These are phyloP conservation scores for Dichotomocladium elegans DNA, from an alignment of 371 early-diverging fungal genomes.

Conservation along the genomic window DNA sequence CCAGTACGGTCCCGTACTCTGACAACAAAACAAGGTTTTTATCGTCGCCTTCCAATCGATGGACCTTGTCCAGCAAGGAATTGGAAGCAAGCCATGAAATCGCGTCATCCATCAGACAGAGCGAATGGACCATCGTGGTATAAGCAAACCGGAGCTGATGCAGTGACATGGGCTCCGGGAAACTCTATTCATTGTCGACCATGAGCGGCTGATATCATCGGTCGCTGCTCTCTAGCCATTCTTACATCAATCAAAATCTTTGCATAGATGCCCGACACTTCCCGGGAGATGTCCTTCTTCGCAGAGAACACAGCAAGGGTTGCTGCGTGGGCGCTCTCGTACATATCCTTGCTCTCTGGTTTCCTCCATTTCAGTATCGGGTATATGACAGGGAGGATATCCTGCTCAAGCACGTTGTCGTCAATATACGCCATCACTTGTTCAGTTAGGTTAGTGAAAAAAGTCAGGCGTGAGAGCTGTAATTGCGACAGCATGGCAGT, in stretches of 20 bases:
- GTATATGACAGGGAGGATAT: conserved; percentile 55
- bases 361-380: conserved; percentile 49
- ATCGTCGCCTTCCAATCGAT: conserved; percentile 10
- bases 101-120: conserved; percentile 59
- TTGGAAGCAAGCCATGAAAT: conserved; percentile 57
- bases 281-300: conserved; percentile 43
- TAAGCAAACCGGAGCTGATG: conserved; percentile 60
- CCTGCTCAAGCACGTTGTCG: conserved; percentile 39
- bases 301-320: conserved; percentile 50
- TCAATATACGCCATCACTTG: conserved; percentile 47
- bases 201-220: neutral
- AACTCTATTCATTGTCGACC: conserved; percentile 28
- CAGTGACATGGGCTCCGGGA: conserved; percentile 52
- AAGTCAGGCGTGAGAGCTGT: conserved; percentile 42
- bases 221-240: neutral
- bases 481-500: conserved; percentile 29
- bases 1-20: conserved; percentile 28
- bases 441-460: conserved; percentile 53
- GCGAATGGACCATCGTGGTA: conserved; percentile 51
- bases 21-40: conserved; percentile 20
- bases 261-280: conserved; percentile 46
- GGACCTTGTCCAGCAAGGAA: conserved; percentile 41
- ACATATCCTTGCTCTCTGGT: conserved; percentile 45
- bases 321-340: conserved; percentile 62
- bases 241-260: conserved; percentile 44